phyloP scores from a whole-genome alignment of 179 eudicot genomes.

The Carnegiea gigantea region DNA sequence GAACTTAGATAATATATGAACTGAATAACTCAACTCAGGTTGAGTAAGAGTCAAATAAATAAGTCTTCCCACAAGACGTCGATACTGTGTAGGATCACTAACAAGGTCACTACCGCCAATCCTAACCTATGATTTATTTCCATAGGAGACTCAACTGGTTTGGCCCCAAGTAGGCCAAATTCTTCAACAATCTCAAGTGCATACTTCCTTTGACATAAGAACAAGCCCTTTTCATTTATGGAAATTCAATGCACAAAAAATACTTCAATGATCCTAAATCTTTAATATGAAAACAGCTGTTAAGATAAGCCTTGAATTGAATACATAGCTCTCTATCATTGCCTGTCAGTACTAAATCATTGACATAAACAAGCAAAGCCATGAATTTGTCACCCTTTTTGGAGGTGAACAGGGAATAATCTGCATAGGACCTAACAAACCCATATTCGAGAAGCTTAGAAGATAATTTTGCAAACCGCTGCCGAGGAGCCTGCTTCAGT shows the following conservation, averaged over 20 bases:
- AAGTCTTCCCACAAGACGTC: background rate
- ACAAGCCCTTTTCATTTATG: background rate
- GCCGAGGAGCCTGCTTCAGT: background rate
- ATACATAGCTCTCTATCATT: background rate
- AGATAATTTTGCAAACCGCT: background rate
- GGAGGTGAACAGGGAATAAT: background rate
- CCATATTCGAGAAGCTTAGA: background rate
- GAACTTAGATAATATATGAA: too few relatives aligned
- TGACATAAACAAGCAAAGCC: too few relatives aligned
- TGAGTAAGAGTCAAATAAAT: too few relatives aligned
- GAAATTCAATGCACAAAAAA: background rate
- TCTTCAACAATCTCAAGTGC: background rate
- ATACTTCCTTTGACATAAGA: too few relatives aligned
- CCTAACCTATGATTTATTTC: background rate
- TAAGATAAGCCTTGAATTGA: background rate
- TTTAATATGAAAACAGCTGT: background rate
- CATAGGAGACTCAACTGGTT: constrained; percentile 6
- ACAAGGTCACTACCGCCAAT: background rate
- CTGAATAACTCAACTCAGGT: too few relatives aligned
- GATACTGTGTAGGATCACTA: background rate
- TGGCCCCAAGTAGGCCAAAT: constrained; percentile 9
- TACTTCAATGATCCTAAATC: background rate
- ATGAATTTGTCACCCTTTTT: too few relatives aligned
- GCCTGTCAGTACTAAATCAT: too few relatives aligned
- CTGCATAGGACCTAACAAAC: background rate